Conservation (phyloP, 495 filamentous ascomycete genomes). For the Pseudomonodictys pantanalensis region DNA sequence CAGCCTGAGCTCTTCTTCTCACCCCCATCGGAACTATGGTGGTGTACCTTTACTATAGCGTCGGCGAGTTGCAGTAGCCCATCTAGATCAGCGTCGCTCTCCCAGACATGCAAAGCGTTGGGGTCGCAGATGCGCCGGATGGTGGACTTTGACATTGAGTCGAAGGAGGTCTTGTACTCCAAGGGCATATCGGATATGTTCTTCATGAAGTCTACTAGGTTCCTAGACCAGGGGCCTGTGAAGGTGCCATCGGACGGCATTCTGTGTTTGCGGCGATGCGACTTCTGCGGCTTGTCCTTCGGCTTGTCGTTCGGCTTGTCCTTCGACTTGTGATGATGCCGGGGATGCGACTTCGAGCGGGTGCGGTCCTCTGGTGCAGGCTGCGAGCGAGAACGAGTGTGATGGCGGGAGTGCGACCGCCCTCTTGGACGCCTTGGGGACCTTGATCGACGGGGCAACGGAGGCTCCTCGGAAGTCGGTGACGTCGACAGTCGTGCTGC, state of each 20-base stretch:
- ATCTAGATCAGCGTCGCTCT: conserved; percentile 18
- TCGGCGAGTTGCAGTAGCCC: conserved; percentile 15
- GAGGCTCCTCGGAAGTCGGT: no score
- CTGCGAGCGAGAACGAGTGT: neutral
- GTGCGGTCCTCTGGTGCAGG: no score
- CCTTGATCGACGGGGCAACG: neutral
- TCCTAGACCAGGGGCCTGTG: conserved; percentile 13
- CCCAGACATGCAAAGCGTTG: conserved; percentile 18
- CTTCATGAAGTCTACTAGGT: neutral
- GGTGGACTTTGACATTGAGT: neutral
- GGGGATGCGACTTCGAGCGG: no score
- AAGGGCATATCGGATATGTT: neutral
- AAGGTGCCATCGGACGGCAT: conserved; percentile 3
- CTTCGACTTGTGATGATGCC: neutral
- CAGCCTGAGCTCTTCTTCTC: neutral
- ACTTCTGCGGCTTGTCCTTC: neutral
- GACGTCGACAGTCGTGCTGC: neutral
- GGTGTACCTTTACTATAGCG: conserved; percentile 8
- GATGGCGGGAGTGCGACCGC: neutral
- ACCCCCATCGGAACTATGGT: neutral
- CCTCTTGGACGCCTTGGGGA: neutral
- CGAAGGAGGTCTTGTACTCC: conserved; percentile 9
- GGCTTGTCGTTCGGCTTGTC: neutral
- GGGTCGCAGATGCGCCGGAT: neutral
- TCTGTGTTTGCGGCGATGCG: neutral